Evolutionary conservation across 2,329 filamentous ascomycete species (phyloP), one percentile per base, ranked within the genome.

Genomic region (Monosporascus sp.): DNA sequence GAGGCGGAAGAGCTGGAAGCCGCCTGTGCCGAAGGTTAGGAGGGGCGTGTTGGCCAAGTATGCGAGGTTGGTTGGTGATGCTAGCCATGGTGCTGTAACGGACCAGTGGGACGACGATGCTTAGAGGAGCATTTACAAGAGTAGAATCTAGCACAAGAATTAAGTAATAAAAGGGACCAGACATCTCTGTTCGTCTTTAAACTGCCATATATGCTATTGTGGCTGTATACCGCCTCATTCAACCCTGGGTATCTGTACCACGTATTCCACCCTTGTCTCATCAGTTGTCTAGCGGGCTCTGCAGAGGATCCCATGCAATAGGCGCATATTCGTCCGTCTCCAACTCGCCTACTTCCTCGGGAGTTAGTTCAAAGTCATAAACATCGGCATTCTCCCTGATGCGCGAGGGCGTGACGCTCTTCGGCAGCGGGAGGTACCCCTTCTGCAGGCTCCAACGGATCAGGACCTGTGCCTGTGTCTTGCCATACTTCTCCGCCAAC

Each of bases 31-130:
- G 65, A 80, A 82, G 56, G 90, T 96, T 9, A 91, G 86, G 62
- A 83, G 93, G 52, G 93, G 93, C 40, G 87, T 87, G 41, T 67
- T 97, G 75, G 92, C 90, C 5, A 97, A 97, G 78, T 97, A 97
- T 75, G 89, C 89, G 7, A 76, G 82, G 44, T 71, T 97, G 65
- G 93, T 97, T 0, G 88, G 91, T 1, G 92, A 97, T 81, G 93
- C 93, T 11, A 93, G 88, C 69, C 88, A 93, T 64, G 93, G 93
- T 5, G 91, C 91, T 8, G 88, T 96, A 73, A 96, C 92, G 40
- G 92, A 96, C 75, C 68, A 86, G 53, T 89, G 67, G 66, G 57
- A 62, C 14, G 51, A 53, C 16, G 59, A 59, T 9, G 49, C 36
- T 22, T 56, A 52, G 50, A 37, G 49, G 20, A 38, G 45, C 11